phyloP scores from a whole-genome alignment of 2,329 filamentous ascomycete species.

The Achaetomium macrosporum region DNA sequence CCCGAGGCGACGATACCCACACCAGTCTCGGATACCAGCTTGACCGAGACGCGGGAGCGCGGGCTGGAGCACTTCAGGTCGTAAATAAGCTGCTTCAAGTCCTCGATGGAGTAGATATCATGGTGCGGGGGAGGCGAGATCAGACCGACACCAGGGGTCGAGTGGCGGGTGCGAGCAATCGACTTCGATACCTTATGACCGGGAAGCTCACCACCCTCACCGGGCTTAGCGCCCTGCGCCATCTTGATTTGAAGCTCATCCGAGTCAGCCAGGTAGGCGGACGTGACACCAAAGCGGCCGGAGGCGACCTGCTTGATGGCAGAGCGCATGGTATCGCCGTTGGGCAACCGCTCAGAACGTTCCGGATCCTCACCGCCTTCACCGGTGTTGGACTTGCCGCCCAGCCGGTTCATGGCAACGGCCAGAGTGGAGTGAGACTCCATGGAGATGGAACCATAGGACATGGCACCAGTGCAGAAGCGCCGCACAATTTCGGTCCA shows the following conservation, averaged over 20 bases:
- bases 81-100: slow-evolving; percentile 96
- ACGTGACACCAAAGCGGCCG: slow-evolving; percentile 92
- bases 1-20: slow-evolving; percentile 96
- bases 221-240: slow-evolving; percentile 96
- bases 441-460: slow-evolving; percentile 97
- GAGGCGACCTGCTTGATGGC: slow-evolving; percentile 97
- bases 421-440: slow-evolving; percentile 94
- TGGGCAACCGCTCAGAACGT: slow-evolving; percentile 77
- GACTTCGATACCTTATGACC: slow-evolving; percentile 94
- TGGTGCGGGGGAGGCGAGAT: slow-evolving; percentile 96
- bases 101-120: slow-evolving; percentile 98
- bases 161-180: slow-evolving; percentile 91
- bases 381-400: slow-evolving; percentile 95
- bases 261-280: slow-evolving; percentile 87
- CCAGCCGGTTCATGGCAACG: slow-evolving; percentile 93
- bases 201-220: slow-evolving; percentile 93
- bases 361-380: slow-evolving; percentile 96
- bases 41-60: slow-evolving; percentile 86
- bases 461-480: slow-evolving; percentile 97
- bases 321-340: slow-evolving; percentile 94
- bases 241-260: slow-evolving; percentile 99
- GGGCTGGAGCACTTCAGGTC: slow-evolving; percentile 96
- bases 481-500: slow-evolving; percentile 97
- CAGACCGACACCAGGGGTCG: slow-evolving; percentile 89
- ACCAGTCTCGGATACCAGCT: slow-evolving; percentile 95